Conservation (phyloP, 1,139 yeast genomes). For the Pneumocystis sp. region DNA sequence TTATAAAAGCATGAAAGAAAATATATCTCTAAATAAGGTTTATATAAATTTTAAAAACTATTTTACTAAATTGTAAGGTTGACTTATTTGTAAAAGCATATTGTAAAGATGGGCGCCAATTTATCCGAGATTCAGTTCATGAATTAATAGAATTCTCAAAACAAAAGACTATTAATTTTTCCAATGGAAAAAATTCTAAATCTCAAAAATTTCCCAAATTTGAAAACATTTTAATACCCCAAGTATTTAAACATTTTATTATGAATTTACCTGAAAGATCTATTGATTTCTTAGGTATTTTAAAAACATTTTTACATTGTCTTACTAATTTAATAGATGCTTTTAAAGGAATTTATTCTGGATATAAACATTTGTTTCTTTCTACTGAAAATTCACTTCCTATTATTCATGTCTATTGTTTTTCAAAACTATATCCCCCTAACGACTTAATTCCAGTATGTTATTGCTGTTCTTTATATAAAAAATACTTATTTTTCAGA, state of each 20-base stretch:
- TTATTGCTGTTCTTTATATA: not conserved
- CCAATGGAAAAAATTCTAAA: slow-evolving; percentile 18
- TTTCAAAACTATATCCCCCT: slow-evolving; percentile 62
- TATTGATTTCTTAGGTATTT: slow-evolving; percentile 44
- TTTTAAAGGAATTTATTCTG: slow-evolving; percentile 21
- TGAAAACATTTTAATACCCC: slow-evolving; percentile 34
- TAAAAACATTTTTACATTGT: not conserved
- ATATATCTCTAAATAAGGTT: slow-evolving; percentile 52
- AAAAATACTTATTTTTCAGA: slow-evolving; percentile 17
- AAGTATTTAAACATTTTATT: slow-evolving; percentile 53
- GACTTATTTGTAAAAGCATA: slow-evolving; percentile 40
- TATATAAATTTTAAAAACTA: slow-evolving; percentile 16
- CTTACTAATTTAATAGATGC: slow-evolving; percentile 19
- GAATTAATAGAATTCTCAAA: slow-evolving; percentile 29
- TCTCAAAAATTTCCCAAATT: slow-evolving; percentile 16
- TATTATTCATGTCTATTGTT: slow-evolving; percentile 73
- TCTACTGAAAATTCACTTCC: slow-evolving; percentile 46
- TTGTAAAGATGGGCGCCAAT: slow-evolving; percentile 71
- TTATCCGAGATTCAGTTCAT: slow-evolving; percentile 48
- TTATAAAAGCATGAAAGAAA: slow-evolving; percentile 49
- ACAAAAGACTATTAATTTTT: slow-evolving; percentile 16
- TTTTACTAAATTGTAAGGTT: slow-evolving; percentile 2
- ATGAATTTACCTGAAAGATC: slow-evolving; percentile 97
- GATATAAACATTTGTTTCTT: slow-evolving; percentile 19
- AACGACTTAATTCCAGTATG: not conserved